A percentile compares a stretch with the other conserved stretches of the same genome.
phyloP scores from a whole-genome alignment of 371 early-diverging fungal genomes.

The Thermomucor indicae-seudaticae region DNA sequence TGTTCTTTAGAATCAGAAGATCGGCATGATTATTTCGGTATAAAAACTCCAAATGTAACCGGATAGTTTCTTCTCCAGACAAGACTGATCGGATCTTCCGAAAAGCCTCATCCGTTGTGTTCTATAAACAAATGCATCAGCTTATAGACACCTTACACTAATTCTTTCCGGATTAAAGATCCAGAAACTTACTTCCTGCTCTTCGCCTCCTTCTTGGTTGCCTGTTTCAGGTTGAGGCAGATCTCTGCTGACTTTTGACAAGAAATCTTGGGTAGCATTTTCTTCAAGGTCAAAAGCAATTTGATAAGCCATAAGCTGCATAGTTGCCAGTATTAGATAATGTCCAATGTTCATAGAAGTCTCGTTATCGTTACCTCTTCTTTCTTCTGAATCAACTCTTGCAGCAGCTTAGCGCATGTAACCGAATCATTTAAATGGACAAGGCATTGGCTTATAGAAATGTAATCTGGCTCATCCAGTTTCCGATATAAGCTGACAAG shows the following conservation, averaged over 20 bases:
- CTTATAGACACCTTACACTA: neutral
- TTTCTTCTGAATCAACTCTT: conserved; percentile 53
- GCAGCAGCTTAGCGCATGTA: conserved; percentile 71
- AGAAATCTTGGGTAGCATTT: conserved; percentile 92
- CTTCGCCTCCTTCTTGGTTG: conserved; percentile 23
- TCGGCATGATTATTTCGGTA: conserved; percentile 94
- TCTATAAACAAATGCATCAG: neutral
- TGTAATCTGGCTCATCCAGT: conserved; percentile 82
- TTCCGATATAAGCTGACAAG: conserved; percentile 80
- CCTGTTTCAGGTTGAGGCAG: conserved; percentile 42
- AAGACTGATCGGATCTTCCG: conserved; percentile 74
- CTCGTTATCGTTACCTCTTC: conserved; percentile 40
- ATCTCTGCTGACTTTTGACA: conserved; percentile 64
- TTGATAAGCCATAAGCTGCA: conserved; percentile 84
- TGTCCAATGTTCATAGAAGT: neutral
- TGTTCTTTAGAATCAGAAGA: conserved; percentile 88
- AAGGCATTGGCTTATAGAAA: conserved; percentile 87
- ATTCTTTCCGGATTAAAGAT: neutral
- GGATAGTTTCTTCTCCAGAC: conserved; percentile 84
- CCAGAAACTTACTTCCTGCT: conserved; percentile 41
- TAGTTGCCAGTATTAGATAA: neutral
- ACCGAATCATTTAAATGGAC: conserved; percentile 81
- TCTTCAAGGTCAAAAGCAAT: conserved; percentile 97
- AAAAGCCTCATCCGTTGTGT: conserved; percentile 20
- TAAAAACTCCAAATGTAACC: conserved; percentile 90